phyloP scores from a whole-genome alignment of 148 eudicot species.

The Rhododendron kiyosumense region DNA sequence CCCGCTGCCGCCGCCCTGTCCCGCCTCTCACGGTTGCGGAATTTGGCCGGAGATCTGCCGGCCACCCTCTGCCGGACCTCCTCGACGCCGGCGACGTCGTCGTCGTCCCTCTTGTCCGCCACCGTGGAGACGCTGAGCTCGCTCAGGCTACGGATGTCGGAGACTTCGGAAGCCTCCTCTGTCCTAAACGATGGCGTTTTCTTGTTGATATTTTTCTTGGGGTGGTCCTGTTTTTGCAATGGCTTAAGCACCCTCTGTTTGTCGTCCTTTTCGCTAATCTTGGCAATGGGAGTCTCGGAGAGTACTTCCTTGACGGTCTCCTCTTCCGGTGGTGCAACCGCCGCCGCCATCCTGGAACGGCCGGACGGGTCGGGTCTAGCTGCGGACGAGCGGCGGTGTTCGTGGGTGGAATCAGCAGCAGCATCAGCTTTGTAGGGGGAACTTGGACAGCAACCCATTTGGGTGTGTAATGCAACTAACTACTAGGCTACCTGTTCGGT shows the following conservation, averaged over 20 bases:
- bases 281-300: slow-evolving; percentile 41
- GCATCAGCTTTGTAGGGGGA: slow-evolving; percentile 6
- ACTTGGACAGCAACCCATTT: slow-evolving; percentile 71
- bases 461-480: not conserved
- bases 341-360: slow-evolving; percentile 12
- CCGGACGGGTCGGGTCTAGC: not conserved
- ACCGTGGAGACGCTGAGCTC: slow-evolving; percentile 36
- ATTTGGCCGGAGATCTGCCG: slow-evolving; percentile 24
- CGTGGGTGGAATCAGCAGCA: not conserved
- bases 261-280: not conserved
- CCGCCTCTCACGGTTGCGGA: slow-evolving; percentile 13
- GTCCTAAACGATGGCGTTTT: slow-evolving; percentile 1
- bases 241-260: not conserved
- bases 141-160: slow-evolving; percentile 38
- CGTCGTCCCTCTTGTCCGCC: slow-evolving; percentile 25
- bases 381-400: slow-evolving; percentile 1
- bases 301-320: slow-evolving; percentile 79
- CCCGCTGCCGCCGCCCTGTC: slow-evolving; percentile 11
- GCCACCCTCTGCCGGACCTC: slow-evolving; percentile 17
- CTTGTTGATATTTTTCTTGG: not conserved
- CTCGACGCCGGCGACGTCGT: slow-evolving; percentile 2
- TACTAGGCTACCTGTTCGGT: too few relatives aligned
- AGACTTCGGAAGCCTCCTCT: slow-evolving; percentile 35
- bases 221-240: not conserved
- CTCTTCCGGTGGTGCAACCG: slow-evolving; percentile 29